Conservation (phyloP, 1,139 yeast species). For the Lodderomyces orthopsilosis region DNA sequence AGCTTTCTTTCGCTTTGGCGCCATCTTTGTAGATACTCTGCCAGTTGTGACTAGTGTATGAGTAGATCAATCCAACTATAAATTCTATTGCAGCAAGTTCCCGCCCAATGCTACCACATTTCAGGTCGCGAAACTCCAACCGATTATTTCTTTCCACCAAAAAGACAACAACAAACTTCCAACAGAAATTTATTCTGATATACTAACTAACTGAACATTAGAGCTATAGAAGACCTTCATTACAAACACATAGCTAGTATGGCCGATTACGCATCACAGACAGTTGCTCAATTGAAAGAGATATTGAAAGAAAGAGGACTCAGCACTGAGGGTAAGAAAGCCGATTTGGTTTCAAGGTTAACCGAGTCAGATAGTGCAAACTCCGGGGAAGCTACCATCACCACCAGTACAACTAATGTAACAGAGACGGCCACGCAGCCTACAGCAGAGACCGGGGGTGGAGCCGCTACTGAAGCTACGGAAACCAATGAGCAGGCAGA, state of each 20-base stretch:
- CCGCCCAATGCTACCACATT: neutral
- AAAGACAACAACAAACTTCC: neutral
- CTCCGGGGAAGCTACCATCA: conserved; percentile 13
- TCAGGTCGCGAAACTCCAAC: neutral
- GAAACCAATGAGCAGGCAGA: conserved; percentile 1
- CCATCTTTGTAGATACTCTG: conserved; percentile 6
- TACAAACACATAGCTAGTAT: conserved; percentile 21
- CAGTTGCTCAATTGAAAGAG: conserved; percentile 86
- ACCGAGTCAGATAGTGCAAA: conserved; percentile 28
- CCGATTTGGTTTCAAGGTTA: conserved; percentile 74
- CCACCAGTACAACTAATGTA: conserved; percentile 13
- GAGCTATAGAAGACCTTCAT: neutral
- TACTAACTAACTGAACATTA: neutral
- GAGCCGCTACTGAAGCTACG: conserved; percentile 2
- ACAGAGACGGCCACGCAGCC: conserved; percentile 11
- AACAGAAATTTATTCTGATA: neutral
- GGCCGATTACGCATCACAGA: conserved; percentile 61
- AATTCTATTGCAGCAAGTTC: neutral
- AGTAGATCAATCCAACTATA: too few relatives aligned
- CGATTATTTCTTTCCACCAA: neutral
- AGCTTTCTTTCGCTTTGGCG: conserved; percentile 8
- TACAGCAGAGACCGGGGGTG: conserved; percentile 19
- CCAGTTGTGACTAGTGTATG: too few relatives aligned
- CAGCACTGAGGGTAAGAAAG: conserved; percentile 76
- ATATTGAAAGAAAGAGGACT: conserved; percentile 66